A percentile compares a stretch with the other conserved stretches of the same genome.
Evolutionary conservation across 805 yeast genomes (phyloP).

Genomic region (Ogataea pilisensis): DNA sequence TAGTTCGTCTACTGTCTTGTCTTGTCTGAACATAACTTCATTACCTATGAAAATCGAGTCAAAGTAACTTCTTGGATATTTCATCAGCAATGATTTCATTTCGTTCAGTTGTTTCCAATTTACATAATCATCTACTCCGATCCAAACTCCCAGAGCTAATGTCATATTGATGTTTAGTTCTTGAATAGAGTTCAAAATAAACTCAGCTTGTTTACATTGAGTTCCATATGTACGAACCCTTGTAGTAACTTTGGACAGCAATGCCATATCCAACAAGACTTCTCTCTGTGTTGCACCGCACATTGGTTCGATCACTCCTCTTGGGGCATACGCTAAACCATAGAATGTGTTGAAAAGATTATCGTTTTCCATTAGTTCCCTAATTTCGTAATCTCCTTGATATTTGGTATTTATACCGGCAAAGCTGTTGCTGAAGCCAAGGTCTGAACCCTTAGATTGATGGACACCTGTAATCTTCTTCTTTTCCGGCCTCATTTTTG

Average conservation of each 20-base stretch:
- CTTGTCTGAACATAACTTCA: constrained; percentile 56
- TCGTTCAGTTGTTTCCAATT: constrained; percentile 44
- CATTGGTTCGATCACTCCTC: constrained; percentile 42
- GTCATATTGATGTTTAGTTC: constrained; percentile 50
- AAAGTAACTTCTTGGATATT: constrained; percentile 43
- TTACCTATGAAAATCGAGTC: constrained; percentile 57
- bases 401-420: constrained; percentile 32
- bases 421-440: constrained; percentile 19
- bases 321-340: constrained; percentile 62
- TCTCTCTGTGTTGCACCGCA: constrained; percentile 50
- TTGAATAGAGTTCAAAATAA: constrained; percentile 49
- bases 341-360: constrained; percentile 38
- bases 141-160: constrained; percentile 61
- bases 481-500: neutral
- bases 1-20: constrained; percentile 36
- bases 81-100: constrained; percentile 38
- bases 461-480: neutral
- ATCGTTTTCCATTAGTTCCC: constrained; percentile 33
- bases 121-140: constrained; percentile 40
- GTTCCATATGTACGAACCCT: constrained; percentile 57
- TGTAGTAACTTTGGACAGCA: constrained; percentile 54
- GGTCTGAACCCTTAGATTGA: neutral
- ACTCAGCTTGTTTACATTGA: constrained; percentile 54
- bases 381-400: constrained; percentile 33
- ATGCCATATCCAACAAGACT: constrained; percentile 51